phyloP scores from a whole-genome alignment of 1,284 basidiomycete species.

The Chiua sp. region DNA sequence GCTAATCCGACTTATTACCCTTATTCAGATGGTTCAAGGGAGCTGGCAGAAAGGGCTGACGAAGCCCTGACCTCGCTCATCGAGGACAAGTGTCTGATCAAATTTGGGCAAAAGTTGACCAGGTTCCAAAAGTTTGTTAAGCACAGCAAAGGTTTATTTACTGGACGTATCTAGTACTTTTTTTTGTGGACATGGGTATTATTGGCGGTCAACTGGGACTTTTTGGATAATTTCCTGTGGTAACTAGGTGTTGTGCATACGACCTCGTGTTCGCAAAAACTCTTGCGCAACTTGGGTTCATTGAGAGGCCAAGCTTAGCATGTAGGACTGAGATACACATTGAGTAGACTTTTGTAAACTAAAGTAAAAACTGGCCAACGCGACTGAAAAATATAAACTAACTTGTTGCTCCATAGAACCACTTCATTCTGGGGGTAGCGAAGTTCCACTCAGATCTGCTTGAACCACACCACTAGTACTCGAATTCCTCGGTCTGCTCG shows the following conservation, averaged over 20 bases:
- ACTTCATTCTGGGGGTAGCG: background rate
- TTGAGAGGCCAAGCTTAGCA: too few relatives aligned
- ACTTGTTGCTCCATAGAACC: too few relatives aligned
- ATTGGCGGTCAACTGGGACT: background rate
- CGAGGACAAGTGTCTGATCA: conserved; percentile 27
- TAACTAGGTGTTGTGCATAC: too few relatives aligned
- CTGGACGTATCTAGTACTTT: conserved; percentile 18
- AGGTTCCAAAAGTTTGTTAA: conserved; percentile 29
- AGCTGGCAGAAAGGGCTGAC: conserved; percentile 24
- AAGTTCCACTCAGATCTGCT: too few relatives aligned
- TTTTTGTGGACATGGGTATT: background rate
- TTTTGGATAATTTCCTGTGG: background rate
- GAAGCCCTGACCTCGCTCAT: conserved; percentile 22
- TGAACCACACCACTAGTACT: background rate
- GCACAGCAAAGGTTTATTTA: conserved; percentile 24
- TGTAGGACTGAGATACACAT: too few relatives aligned
- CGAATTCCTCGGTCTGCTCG: background rate
- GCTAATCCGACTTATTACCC: conserved; percentile 32
- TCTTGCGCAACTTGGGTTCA: too few relatives aligned
- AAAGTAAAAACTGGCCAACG: too few relatives aligned
- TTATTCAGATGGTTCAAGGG: conserved; percentile 11
- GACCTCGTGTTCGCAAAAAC: too few relatives aligned
- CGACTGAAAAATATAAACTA: too few relatives aligned
- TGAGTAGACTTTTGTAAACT: too few relatives aligned
- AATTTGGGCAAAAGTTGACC: conserved; percentile 25